Conservation (phyloP, 2,329 filamentous ascomycete genomes). For the Fusarium bactridioides region DNA sequence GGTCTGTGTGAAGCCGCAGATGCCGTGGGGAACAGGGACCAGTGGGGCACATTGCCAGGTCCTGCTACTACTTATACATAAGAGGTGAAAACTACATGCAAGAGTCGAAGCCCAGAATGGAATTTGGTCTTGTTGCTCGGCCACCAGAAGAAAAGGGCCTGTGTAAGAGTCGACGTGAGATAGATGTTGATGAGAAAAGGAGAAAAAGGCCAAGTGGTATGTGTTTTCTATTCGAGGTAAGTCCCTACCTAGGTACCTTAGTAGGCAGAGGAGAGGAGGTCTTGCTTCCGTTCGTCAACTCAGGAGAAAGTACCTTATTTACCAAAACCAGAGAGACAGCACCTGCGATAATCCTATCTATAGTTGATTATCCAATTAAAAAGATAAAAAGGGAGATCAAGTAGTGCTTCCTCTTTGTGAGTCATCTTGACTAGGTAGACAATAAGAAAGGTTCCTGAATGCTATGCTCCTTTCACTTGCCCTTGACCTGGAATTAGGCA, state of each 20-base stretch:
- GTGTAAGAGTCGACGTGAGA: neutral
- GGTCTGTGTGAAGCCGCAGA: conserved; percentile 19
- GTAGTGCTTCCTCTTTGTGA: neutral
- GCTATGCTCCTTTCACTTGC: neutral
- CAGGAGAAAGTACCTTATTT: neutral
- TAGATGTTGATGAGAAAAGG: neutral
- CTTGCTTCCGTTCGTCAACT: neutral
- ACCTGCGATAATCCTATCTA: neutral
- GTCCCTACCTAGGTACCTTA: too few species aligned
- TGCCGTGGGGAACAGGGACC: conserved; percentile 19
- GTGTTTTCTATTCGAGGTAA: neutral
- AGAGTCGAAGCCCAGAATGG: neutral
- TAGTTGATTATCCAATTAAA: neutral
- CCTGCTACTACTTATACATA: neutral
- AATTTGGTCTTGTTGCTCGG: neutral
- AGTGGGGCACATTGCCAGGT: conserved; percentile 1
- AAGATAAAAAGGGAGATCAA: neutral
- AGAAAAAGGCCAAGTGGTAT: neutral
- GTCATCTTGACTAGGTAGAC: neutral
- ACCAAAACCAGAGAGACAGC: neutral
- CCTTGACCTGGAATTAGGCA: neutral
- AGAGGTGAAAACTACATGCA: neutral
- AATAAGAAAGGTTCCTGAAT: neutral
- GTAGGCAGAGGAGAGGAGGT: neutral
- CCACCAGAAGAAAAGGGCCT: neutral